Evolutionary conservation across 352 stramenopile species (phyloP).

Genomic region (Aphanomyces euteiches): DNA sequence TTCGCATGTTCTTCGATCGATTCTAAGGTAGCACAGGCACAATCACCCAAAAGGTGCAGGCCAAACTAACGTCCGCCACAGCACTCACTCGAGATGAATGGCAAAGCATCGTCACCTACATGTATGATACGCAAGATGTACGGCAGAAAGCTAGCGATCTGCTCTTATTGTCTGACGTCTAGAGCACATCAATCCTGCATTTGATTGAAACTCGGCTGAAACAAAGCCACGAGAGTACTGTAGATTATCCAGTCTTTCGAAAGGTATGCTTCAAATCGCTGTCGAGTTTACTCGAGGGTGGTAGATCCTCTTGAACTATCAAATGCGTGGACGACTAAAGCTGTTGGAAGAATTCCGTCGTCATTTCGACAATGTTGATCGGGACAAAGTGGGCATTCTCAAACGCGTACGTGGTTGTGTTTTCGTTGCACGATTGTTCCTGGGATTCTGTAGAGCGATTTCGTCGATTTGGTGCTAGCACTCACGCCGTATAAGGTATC

Average conservation of each 20-base stretch:
- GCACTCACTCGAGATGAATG: conserved; percentile 19
- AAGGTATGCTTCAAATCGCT: conserved; percentile 13
- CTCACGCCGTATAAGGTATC: conserved; percentile 15
- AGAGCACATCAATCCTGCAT: conserved; percentile 1
- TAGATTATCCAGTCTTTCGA: conserved; percentile 23
- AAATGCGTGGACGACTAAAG: conserved; percentile 24
- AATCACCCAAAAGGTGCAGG: conserved; percentile 20
- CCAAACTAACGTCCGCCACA: conserved; percentile 24
- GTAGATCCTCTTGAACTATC: conserved; percentile 30
- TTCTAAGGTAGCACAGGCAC: not conserved
- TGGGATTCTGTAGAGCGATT: conserved; percentile 4
- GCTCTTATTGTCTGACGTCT: not conserved
- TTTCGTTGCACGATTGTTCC: not conserved
- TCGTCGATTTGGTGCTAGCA: conserved; percentile 14
- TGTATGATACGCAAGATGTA: conserved; percentile 21
- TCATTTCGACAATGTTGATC: conserved; percentile 19
- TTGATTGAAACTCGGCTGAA: not conserved
- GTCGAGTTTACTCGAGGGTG: not conserved
- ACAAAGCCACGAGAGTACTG: not conserved
- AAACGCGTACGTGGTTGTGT: conserved; percentile 9
- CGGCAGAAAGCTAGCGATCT: not conserved
- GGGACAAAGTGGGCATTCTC: conserved; percentile 23
- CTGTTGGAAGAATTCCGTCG: conserved; percentile 23
- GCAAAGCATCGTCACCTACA: conserved; percentile 14
- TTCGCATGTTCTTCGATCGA: conserved; percentile 41